Percentiles rank a stretch among this genome's conserved stretches.
These are phyloP conservation scores for Friedmanniomyces endolithicus DNA, from an alignment of 495 filamentous ascomycete genomes.

Conservation along the genomic window DNA sequence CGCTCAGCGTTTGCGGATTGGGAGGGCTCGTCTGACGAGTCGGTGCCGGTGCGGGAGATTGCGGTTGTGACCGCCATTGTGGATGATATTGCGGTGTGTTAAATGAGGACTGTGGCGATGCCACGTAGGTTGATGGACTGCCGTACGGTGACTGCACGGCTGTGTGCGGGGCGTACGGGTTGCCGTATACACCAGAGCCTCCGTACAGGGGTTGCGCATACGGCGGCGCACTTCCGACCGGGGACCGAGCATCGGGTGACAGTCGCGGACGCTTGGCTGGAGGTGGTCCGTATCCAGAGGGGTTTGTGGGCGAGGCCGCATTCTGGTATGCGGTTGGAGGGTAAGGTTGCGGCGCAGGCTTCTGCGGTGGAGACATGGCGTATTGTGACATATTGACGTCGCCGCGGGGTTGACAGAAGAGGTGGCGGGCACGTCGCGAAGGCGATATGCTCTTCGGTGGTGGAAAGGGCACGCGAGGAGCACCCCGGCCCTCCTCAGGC, in stretches of 20 bases:
- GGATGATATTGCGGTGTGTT: conserved; percentile 10
- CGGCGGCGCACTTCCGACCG: not conserved
- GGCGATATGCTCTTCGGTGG: not conserved
- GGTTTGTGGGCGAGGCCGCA: conserved; percentile 19
- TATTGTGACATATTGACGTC: conserved; percentile 12
- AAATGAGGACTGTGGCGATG: conserved; percentile 9
- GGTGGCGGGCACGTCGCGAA: not conserved
- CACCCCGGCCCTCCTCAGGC: not conserved
- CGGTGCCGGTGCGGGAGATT: not conserved
- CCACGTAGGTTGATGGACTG: conserved; percentile 1
- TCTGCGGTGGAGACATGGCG: conserved; percentile 32
- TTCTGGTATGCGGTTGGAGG: conserved; percentile 12
- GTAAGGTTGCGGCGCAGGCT: conserved; percentile 30
- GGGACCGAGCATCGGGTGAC: conserved; percentile 37
- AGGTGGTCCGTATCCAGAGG: conserved; percentile 36
- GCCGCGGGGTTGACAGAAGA: not conserved
- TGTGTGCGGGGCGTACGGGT: conserved; percentile 13
- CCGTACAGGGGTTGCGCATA: conserved; percentile 1
- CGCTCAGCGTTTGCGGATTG: conserved; percentile 11
- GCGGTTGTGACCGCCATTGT: conserved; percentile 2
- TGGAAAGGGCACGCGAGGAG: not conserved
- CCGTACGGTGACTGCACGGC: conserved; percentile 5
- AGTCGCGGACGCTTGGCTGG: conserved; percentile 56
- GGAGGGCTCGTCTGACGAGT: conserved; percentile 9
- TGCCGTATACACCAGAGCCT: conserved; percentile 5